Percentiles rank a stretch among this genome's conserved stretches.
Evolutionary conservation across 257 asterid species (phyloP).

Genomic region (Solanum ossicruentum): DNA sequence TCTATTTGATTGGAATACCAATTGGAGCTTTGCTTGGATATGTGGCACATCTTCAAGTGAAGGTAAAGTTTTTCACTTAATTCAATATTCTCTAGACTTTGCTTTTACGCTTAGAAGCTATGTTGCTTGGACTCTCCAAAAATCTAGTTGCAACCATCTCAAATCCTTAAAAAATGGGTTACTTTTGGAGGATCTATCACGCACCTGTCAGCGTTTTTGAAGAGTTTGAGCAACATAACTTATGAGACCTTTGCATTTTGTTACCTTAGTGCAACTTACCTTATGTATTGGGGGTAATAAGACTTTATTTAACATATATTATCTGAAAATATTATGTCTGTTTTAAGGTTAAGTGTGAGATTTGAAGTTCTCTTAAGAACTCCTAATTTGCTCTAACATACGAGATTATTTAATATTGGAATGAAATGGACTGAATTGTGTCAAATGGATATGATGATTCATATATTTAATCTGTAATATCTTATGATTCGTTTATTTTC

Average conservation of each 20-base stretch:
- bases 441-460: neutral
- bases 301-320: neutral
- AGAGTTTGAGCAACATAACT: neutral
- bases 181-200: neutral
- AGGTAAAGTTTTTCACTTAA: slow-evolving; percentile 5
- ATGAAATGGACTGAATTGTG: neutral
- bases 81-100: neutral
- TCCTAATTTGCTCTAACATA: neutral
- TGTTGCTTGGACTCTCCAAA: neutral
- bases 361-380: neutral
- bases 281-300: neutral
- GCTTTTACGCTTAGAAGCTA: neutral
- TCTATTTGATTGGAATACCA: slow-evolving; percentile 12
- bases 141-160: neutral
- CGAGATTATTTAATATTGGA: neutral
- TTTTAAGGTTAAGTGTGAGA: neutral
- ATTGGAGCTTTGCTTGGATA: slow-evolving; percentile 16
- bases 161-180: neutral
- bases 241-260: neutral
- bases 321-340: neutral
- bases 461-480: neutral
- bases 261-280: neutral
- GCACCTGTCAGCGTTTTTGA: fast-evolving
- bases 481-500: neutral
- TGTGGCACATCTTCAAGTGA: slow-evolving; percentile 9